Evolutionary conservation across 2,329 filamentous ascomycete species (phyloP), one percentile per base, ranked within the genome.

Genomic region (Phymatotrichopsis omnivora): DNA sequence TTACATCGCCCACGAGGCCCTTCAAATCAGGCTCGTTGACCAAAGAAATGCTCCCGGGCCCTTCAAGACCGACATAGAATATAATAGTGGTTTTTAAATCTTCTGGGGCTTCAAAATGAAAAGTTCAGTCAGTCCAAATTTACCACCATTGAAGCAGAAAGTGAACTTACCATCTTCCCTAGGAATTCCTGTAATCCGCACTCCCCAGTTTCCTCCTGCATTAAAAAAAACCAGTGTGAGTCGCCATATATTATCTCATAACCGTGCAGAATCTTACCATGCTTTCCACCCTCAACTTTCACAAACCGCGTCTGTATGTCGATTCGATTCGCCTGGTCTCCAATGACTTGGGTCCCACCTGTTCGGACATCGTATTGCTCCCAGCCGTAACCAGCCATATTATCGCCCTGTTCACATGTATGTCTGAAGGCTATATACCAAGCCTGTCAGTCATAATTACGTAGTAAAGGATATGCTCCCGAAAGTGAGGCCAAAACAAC

Each of bases 341-440:
- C 85, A 49, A 98, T 89, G 1, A 82, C 83, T 65, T 98, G 85
- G 17, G 83, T 72, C 45, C 91, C 91, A 52, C 91, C 91, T 45
- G 73, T 81, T 47, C 91, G 75, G 17, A 86, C 80, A 65, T 98
- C 91, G 63, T 93, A 98, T 62, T 93, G 85, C 59, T 96, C 87
- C 91, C 91, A 98, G 52, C 91, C 91, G 63, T 98, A 98, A 45
- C 89, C 89, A 36, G 78, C 82, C 74, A 98, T 93, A 55, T 82
- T 82, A 62, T 93, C 85, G 63, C 91, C 76, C 63, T 98, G 91
- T 64, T 96, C 91, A 66, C 91, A 98, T 0, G 91, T 95, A 63
- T 94, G 86, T 54, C 91, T 79, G 58, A 95, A 82, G 58, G 80
- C 85, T 91, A 61, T 31, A 23, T 33, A 12, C 20, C 10, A 33